Conservation (phyloP, 1,284 basidiomycete species). For the Microbotryum violaceum region DNA sequence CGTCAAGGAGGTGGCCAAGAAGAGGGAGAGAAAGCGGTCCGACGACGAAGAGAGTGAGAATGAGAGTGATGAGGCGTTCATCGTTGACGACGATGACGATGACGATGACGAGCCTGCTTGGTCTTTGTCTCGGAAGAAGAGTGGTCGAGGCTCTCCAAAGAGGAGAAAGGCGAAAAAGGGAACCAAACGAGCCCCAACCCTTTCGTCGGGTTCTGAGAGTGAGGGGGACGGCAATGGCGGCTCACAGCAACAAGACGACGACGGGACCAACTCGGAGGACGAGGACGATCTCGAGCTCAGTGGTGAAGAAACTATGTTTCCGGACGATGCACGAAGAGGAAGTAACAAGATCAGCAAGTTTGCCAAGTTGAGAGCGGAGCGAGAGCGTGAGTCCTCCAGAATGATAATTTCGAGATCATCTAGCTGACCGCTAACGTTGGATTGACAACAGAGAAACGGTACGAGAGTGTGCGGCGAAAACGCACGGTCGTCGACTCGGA, state of each 20-base stretch:
- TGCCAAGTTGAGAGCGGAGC: neutral
- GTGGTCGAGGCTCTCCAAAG: neutral
- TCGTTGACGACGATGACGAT: no score
- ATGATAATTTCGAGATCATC: neutral
- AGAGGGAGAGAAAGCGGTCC: no score
- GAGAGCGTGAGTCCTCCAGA: neutral
- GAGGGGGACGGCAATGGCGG: neutral
- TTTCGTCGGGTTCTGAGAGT: neutral
- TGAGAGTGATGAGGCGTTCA: no score
- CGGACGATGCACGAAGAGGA: neutral
- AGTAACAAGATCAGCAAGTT: neutral
- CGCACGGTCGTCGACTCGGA: neutral
- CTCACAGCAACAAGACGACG: neutral
- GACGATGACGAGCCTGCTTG: no score
- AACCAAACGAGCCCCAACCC: neutral
- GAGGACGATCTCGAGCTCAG: conserved; percentile 10
- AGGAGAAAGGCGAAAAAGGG: neutral
- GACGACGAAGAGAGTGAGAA: no score
- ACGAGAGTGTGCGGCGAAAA: neutral
- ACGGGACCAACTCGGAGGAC: conserved; percentile 10
- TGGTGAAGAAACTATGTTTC: conserved; percentile 1
- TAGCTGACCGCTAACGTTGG: neutral
- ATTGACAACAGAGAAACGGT: neutral
- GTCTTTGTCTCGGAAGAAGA: no score
- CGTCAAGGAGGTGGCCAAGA: no score